A percentile compares a stretch with the other conserved stretches of the same genome.
Evolutionary conservation across 1,284 basidiomycete genomes (phyloP).

Genomic region (Ustilago tritici): DNA sequence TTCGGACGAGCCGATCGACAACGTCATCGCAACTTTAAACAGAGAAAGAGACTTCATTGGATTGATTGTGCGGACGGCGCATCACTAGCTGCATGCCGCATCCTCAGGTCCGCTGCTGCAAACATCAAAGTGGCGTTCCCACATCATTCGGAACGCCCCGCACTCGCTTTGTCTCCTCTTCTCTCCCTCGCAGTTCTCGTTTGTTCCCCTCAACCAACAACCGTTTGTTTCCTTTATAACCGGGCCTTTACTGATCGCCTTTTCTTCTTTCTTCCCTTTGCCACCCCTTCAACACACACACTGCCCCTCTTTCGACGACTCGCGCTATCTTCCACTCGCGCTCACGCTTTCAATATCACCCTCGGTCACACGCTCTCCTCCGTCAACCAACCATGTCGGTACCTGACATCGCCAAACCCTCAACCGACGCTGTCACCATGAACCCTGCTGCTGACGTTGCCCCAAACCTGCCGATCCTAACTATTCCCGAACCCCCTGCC

Average conservation of each 20-base stretch:
- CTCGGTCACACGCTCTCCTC: not conserved
- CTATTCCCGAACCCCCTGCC: not conserved
- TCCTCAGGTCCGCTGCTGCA: not conserved
- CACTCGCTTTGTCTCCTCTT: not conserved
- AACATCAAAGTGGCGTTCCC: not conserved
- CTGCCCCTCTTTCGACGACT: not conserved
- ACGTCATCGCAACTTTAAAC: slow-evolving; percentile 1
- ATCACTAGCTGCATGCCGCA: not conserved
- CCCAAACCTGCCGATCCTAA: not conserved
- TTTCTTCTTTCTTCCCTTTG: not conserved
- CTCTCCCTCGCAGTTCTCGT: not conserved
- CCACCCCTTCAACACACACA: not conserved
- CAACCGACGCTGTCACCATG: not conserved
- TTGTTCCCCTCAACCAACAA: not conserved
- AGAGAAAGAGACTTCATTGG: not conserved
- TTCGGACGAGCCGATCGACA: not conserved
- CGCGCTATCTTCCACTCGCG: not conserved
- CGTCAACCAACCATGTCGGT: slow-evolving; percentile 3
- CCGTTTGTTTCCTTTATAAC: not conserved
- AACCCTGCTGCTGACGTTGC: not conserved
- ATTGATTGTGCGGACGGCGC: not conserved
- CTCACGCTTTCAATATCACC: not conserved
- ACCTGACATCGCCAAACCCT: not conserved
- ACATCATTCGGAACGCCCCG: slow-evolving; percentile 4
- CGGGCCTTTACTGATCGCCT: not conserved